Evolutionary conservation across 805 yeast species (phyloP), one percentile per base, ranked within the genome.

Genomic region (Lipomyces yamanashiensis): DNA sequence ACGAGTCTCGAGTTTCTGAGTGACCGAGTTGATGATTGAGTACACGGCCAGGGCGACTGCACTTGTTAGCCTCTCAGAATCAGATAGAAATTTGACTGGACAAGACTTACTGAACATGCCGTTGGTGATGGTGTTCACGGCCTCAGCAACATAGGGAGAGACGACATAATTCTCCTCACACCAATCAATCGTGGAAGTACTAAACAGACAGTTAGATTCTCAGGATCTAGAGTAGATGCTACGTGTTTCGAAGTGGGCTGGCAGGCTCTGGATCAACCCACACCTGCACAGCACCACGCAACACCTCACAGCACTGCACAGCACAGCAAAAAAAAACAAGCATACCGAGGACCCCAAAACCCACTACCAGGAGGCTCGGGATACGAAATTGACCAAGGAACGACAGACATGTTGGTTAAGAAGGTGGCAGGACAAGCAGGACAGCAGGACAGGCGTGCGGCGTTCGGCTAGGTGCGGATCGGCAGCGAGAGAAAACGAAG

Each of bases 141-240:
- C 88, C 75, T 95, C 99, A 3, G 98, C 98, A 58, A 95, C 81
- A 72, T 89, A 95, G 12, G 83, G 83, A 12, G 93, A 83, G 1
- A 92, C 89, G 10, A 92, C 93, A 74, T 93, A 93, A 78, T 93
- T 93, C 76, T 95, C 98, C 73, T 93, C 99, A 77, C 99, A 93
- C 98, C 98, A 93, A 73, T 93, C 99, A 44, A 95, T 95, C n/a
- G 98, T 92, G 44, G 97, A 84, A 0, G 98, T 92, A 2, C 78
- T 72, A 36, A 12, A 17, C 7, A 39, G 28, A 13, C 17, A 36
- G 39, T 15, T 8, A 6, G 10, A 41, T 36, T 21, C 58, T 45
- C 19, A 21, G 8, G 3, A 13, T 7, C 21, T 19, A 21, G 23
- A 54, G 8, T 19, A 40, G 8, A 43, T 13, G 17, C n/a, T 52